These are phyloP conservation scores for Massarina eburnea DNA, from an alignment of 2,329 filamentous ascomycete genomes.

Conservation along the genomic window DNA sequence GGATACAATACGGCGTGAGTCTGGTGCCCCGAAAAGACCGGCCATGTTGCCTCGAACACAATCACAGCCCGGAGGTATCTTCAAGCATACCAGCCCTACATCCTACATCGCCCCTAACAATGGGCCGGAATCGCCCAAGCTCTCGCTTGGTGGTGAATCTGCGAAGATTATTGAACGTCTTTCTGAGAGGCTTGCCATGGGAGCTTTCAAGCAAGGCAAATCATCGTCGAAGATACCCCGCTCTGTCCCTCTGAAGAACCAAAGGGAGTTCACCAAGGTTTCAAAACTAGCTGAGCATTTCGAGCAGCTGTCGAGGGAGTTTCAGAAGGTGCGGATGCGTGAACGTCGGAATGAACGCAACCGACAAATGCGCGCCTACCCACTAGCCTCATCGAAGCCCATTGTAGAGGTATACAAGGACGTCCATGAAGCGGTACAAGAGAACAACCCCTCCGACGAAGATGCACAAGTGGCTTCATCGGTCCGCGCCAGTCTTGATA, in stretches of 20 bases:
- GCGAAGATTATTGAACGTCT: constrained; percentile 65
- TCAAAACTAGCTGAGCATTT: constrained; percentile 94
- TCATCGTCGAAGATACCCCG: constrained; percentile 75
- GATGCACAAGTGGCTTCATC: constrained; percentile 48
- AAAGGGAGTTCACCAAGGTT: constrained; percentile 72
- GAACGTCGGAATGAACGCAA: constrained; percentile 82
- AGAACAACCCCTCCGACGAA: constrained; percentile 69
- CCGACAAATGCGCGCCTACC: constrained; percentile 77
- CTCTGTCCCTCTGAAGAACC: constrained; percentile 66
- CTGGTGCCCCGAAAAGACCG: constrained; percentile 21
- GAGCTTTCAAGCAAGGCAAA: constrained; percentile 62
- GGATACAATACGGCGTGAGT: constrained; percentile 37
- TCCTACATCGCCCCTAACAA: constrained; percentile 19
- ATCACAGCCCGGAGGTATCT: constrained; percentile 37
- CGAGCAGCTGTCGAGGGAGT: constrained; percentile 93
- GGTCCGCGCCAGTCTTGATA: constrained; percentile 36
- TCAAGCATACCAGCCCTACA: constrained; percentile 21
- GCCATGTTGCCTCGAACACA: constrained; percentile 34
- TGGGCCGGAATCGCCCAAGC: constrained; percentile 23
- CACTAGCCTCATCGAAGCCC: constrained; percentile 88
- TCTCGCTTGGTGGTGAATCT: constrained; percentile 34
- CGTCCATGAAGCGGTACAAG: constrained; percentile 88
- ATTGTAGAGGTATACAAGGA: constrained; percentile 96
- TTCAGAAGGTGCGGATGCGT: constrained; percentile 88
- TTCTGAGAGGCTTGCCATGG: constrained; percentile 69